phyloP scores from a whole-genome alignment of 2,329 filamentous ascomycete genomes.

The Calonectria honghensis region DNA sequence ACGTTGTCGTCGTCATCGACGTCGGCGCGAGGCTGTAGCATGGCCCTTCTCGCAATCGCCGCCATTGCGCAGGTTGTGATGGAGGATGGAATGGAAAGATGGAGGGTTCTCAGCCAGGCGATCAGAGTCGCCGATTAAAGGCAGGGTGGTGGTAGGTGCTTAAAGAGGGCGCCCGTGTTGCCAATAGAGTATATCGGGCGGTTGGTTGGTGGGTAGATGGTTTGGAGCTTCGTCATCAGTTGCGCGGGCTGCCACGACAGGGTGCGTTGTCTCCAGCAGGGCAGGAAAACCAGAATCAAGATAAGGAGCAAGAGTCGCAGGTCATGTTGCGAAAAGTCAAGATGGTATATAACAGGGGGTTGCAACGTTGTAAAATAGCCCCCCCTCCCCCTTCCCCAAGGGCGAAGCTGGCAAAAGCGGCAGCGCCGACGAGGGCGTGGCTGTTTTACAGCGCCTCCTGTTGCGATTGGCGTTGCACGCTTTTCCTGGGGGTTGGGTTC shows the following conservation, averaged over 20 bases:
- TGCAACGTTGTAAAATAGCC: slow-evolving; percentile 6
- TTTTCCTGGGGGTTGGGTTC: slow-evolving; percentile 42
- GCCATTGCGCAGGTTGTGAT: slow-evolving; percentile 42
- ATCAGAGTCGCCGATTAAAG: neutral
- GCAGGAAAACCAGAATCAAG: slow-evolving; percentile 12
- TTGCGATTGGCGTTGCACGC: slow-evolving; percentile 39
- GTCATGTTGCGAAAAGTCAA: neutral
- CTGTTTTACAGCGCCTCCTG: slow-evolving; percentile 51
- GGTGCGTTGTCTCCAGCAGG: neutral
- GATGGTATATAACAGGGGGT: neutral
- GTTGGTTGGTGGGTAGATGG: slow-evolving; percentile 6
- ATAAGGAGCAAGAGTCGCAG: neutral
- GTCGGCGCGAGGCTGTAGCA: slow-evolving; percentile 46
- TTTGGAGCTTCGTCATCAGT: slow-evolving; percentile 30
- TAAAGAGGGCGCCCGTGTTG: slow-evolving; percentile 30
- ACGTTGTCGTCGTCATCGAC: slow-evolving; percentile 42
- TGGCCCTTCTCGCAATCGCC: slow-evolving; percentile 43
- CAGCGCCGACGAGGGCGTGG: slow-evolving; percentile 29
- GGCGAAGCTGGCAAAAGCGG: slow-evolving; percentile 22
- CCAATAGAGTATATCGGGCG: slow-evolving; percentile 19
- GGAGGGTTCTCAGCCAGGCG: slow-evolving; percentile 23
- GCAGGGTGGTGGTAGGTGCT: slow-evolving; percentile 6
- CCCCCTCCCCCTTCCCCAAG: slow-evolving; percentile 5
- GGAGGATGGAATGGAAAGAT: neutral
- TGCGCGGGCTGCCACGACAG: slow-evolving; percentile 1